phyloP scores from a whole-genome alignment of 192 early-diverging fungal species.

The Mortierella hygrophila region DNA sequence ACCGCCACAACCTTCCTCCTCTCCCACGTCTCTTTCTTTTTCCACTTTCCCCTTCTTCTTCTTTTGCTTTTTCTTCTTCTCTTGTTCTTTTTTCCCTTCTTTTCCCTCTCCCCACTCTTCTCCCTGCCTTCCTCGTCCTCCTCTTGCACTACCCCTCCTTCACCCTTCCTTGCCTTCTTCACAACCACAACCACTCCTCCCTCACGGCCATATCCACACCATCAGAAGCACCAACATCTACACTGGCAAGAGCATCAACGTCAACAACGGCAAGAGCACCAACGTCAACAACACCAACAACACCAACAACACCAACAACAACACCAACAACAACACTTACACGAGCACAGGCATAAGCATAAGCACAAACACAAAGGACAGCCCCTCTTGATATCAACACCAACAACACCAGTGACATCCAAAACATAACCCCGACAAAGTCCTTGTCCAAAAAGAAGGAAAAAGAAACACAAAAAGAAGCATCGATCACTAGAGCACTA shows the following conservation, averaged over 20 bases:
- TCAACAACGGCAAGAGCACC: background rate
- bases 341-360: background rate
- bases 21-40: background rate
- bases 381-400: too few species aligned
- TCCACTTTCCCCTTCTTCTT: background rate
- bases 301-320: background rate
- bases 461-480: background rate
- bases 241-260: too few species aligned
- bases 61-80: background rate
- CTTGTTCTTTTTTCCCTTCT: background rate
- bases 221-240: too few species aligned
- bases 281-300: background rate
- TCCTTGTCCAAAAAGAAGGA: too few species aligned
- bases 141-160: slow-evolving; percentile 1
- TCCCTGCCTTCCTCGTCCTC: background rate
- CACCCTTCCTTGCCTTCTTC: background rate
- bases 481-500: background rate
- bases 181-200: background rate
- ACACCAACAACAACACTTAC: background rate
- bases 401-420: too few species aligned
- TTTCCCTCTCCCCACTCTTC: background rate
- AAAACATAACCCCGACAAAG: too few species aligned
- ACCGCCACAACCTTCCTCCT: too few species aligned
- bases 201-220: too few species aligned
- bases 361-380: too few species aligned